Evolutionary conservation across 176 grass and related monocot species (phyloP), one percentile per base, ranked within the genome.

Genomic region (Carex scoparia): DNA sequence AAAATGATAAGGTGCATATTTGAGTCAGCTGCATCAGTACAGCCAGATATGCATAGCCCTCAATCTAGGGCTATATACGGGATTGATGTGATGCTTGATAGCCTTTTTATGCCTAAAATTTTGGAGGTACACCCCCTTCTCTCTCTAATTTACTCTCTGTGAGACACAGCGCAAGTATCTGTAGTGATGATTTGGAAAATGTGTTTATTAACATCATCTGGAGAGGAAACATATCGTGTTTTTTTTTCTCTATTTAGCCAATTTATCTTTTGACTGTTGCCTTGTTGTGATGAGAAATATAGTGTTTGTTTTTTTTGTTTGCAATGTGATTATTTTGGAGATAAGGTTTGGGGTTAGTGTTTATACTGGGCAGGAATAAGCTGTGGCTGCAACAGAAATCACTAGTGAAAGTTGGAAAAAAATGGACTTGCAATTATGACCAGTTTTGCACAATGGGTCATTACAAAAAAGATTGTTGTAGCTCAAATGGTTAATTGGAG

Each of bases 71-170:
- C 95, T 84, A 98, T 98, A 0, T 98, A 94, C 85, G 95, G 95
- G 15, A 81, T 94, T 33, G 95, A 98, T 85, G 89, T 98, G 63
- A 98, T 98, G 95, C 91, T 98, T 76, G 95, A 98, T 86, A 70
- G 84, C 82, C 79, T 67, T 61, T 98, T 90, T 82, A 89, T 87
- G 81, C 91, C 92, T 69, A 98, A 94, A 84, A 82, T 98, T 83
- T 85, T 98, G 84, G 95, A 98, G 92, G 95, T 94, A 89, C 42
- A 67, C 40, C 7, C 4, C 15, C 32, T 81, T 38, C 31, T 69
- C 11, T 38, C 40, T 79, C 18, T 19, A 1, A 7, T 1, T 72
- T 2, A 23, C 7, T 72, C 18, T 48, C 15, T 10, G 7, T 19
- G 40, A 48, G 32, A 69, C 4, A 51, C 42, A 30, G 4, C n/a